These are phyloP conservation scores for Chromosphaera perkinsii DNA, from an alignment of 208 protist genomes.

Conservation along the genomic window DNA sequence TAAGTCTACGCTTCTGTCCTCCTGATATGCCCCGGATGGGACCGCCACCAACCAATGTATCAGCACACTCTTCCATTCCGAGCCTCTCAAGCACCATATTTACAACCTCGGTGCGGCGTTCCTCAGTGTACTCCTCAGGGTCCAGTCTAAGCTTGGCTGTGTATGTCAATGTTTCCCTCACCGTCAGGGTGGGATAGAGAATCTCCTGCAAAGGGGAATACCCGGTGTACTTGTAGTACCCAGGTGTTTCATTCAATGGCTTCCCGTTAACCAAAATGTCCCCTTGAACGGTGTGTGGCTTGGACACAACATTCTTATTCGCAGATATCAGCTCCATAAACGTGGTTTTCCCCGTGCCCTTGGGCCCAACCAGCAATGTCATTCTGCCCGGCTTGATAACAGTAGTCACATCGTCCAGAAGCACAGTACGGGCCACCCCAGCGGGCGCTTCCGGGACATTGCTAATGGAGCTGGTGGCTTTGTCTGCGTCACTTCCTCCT, in stretches of 20 bases:
- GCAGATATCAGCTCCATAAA: constrained; percentile 18
- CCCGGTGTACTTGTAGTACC: constrained; percentile 8
- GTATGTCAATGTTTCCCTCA: constrained; percentile 1
- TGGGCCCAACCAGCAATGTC: constrained; percentile 30
- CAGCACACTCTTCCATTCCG: not conserved
- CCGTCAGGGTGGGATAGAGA: not conserved
- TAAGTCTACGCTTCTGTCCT: constrained; percentile 5
- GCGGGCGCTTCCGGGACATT: too few species aligned
- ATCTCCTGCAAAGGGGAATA: constrained; percentile 6
- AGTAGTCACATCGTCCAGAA: too few species aligned
- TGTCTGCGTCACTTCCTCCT: too few species aligned
- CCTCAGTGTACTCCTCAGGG: not conserved
- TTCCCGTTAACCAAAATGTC: constrained; percentile 1
- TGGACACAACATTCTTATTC: not conserved
- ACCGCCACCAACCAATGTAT: not conserved
- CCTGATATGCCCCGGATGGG: not conserved
- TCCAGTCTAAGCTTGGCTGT: not conserved
- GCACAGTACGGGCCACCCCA: too few species aligned
- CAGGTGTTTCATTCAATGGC: not conserved
- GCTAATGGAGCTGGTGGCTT: too few species aligned
- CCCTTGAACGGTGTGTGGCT: too few species aligned
- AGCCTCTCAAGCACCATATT: not conserved
- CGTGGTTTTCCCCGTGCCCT: constrained; percentile 29
- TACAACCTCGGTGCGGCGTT: not conserved
- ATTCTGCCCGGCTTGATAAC: too few species aligned